Conservation (phyloP, 2,329 filamentous ascomycete genomes). For the Paramyrothecium roridum region DNA sequence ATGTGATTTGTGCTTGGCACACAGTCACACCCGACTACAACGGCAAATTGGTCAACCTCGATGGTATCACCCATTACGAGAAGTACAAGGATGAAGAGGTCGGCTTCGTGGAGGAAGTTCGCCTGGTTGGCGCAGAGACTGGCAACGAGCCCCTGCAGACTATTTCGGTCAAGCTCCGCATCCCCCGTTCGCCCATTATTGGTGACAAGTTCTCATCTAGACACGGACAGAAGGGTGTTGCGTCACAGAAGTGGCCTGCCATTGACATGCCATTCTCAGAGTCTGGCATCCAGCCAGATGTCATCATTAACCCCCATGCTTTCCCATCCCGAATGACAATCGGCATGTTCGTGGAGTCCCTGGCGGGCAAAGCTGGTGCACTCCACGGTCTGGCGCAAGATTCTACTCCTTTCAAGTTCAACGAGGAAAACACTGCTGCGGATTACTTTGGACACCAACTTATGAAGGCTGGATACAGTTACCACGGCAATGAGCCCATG, state of each 20-base stretch:
- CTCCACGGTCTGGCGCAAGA: constrained; percentile 96
- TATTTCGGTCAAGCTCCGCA: constrained; percentile 87
- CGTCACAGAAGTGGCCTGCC: constrained; percentile 91
- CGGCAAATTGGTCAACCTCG: constrained; percentile 78
- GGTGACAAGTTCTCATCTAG: constrained; percentile 99
- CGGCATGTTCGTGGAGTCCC: constrained; percentile 97
- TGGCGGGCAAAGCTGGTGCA: constrained; percentile 91
- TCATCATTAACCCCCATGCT: constrained; percentile 99
- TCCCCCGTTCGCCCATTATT: constrained; percentile 87
- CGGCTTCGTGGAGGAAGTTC: constrained; percentile 89
- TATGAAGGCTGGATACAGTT: constrained; percentile 93
- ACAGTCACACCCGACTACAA: constrained; percentile 78
- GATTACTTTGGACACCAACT: constrained; percentile 97
- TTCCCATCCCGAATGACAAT: constrained; percentile 99
- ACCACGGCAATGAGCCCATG: constrained; percentile 97
- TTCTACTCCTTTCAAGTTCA: constrained; percentile 91
- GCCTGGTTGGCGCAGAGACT: constrained; percentile 80
- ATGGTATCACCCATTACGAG: constrained; percentile 81
- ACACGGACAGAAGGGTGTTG: constrained; percentile 97
- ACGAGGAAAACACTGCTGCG: constrained; percentile 84
- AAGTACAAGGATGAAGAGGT: constrained; percentile 92
- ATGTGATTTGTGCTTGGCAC: constrained; percentile 86
- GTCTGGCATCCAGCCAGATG: constrained; percentile 91
- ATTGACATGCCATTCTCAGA: constrained; percentile 96
- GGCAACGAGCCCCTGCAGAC: constrained; percentile 82